These are phyloP conservation scores for Phoma sp. DNA, from an alignment of 2,329 filamentous ascomycete species.

Conservation along the genomic window DNA sequence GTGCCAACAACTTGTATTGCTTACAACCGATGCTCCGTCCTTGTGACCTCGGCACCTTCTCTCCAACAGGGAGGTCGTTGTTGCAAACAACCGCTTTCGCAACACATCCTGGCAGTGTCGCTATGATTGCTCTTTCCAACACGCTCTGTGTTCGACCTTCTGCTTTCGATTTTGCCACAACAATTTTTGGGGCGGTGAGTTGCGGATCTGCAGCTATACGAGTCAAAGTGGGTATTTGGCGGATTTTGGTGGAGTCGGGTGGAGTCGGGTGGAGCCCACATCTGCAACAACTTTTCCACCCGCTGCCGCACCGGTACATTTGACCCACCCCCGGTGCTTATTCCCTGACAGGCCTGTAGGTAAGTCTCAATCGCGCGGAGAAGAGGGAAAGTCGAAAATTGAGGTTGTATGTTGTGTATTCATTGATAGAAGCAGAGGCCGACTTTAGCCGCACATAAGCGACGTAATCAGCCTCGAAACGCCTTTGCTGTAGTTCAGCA, in stretches of 20 bases:
- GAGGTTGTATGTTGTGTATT: slow-evolving; percentile 2
- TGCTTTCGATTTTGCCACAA: slow-evolving; percentile 13
- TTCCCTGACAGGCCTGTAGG: background rate
- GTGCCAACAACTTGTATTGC: too few relatives aligned
- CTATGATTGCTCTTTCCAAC: background rate
- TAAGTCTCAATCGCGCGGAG: background rate
- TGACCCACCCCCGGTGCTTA: slow-evolving; percentile 11
- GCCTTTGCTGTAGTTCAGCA: slow-evolving; percentile 19
- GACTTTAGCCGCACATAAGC: slow-evolving; percentile 10
- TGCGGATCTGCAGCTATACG: slow-evolving; percentile 12
- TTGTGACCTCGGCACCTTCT: background rate
- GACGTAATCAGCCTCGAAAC: slow-evolving; percentile 8
- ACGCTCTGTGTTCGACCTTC: slow-evolving; percentile 4
- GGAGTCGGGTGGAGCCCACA: slow-evolving; percentile 13
- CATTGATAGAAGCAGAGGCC: background rate
- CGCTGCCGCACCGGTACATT: slow-evolving; percentile 17
- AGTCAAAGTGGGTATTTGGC: slow-evolving; percentile 5
- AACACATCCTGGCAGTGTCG: background rate
- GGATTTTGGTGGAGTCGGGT: slow-evolving; percentile 9
- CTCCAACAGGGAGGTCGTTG: too few relatives aligned
- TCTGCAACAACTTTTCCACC: slow-evolving; percentile 17
- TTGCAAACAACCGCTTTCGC: background rate
- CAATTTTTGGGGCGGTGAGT: slow-evolving; percentile 17
- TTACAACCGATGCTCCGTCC: too few relatives aligned
- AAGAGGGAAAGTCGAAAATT: background rate